Evolutionary conservation across 306 rosid genomes (phyloP), one percentile per base, ranked within the genome.

Genomic region (Morella rubra): DNA sequence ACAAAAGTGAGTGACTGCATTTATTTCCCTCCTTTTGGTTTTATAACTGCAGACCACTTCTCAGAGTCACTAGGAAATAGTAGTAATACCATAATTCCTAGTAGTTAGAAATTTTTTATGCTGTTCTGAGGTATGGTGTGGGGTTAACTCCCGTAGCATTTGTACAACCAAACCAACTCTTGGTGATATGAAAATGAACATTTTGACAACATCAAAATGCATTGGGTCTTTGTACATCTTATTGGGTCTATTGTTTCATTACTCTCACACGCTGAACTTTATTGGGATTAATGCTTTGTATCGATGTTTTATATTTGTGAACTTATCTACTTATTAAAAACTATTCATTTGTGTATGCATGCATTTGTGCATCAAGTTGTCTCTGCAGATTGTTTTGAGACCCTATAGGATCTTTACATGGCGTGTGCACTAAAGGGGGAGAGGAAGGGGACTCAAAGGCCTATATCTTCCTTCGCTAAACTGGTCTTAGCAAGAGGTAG

Each of bases 1-100:
- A 67, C 98, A 95, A 79, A 92, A 86, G 98, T 94, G 87, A 8
- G 96, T 84, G 73, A 76, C 58, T 76, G 27, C 72, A 74, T 76
- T 52, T 51, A 72, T 55, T 42, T 87, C 61, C 68, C 44, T 76
- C 69, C 73, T 55, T 46, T 54, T 69, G 32, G 69, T 56, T 77
- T 27, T 75, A 74, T 76, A 65, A 12, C 56, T 71, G 70, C 54
- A 52, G 68, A 59, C 64, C 73, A 58, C 52, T 70, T 69, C 64
- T 50, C 73, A 62, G 14, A 7, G 45, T 62, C 69, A 37, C 40
- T 7, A 37, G 22, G 69, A 40, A 37, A 37, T 9, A 5, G n/a
- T 32, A 32, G 44, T 10, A 62, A 62, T 32, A 14, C 44, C 12
- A 42, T 11, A 65, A 27, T 27, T 27, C 32, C 32, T n/a, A 20